These are phyloP conservation scores for Ogataea ganodermae DNA, from an alignment of 805 yeast species.

Conservation along the genomic window DNA sequence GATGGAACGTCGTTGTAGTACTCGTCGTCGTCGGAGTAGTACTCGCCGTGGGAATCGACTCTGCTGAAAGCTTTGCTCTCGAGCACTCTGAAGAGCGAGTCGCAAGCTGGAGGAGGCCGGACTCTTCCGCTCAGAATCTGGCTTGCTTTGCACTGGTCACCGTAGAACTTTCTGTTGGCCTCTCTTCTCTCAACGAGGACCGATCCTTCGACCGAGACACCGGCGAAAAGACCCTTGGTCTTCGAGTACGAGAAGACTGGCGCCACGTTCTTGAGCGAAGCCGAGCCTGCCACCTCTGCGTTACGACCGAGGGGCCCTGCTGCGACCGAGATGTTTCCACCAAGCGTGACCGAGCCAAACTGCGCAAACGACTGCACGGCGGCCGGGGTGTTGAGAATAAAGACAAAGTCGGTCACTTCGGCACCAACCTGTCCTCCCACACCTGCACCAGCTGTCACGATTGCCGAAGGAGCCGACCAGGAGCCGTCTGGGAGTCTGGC, in stretches of 20 bases:
- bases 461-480: constrained; percentile 98
- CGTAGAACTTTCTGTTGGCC: constrained; percentile 94
- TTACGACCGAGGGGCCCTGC: constrained; percentile 98
- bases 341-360: constrained; percentile 89
- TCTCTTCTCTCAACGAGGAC: constrained; percentile 96
- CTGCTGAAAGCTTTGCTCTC: constrained; percentile 78
- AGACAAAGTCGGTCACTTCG: constrained; percentile 93
- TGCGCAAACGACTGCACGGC: constrained; percentile 96
- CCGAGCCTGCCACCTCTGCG: constrained; percentile 97
- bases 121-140: constrained; percentile 80
- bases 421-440: constrained; percentile 98
- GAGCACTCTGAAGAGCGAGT: constrained; percentile 79
- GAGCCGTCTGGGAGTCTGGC: constrained; percentile 92
- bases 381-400: constrained; percentile 78
- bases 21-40: constrained; percentile 60
- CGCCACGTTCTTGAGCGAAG: constrained; percentile 81
- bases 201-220: constrained; percentile 95
- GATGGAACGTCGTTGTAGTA: constrained; percentile 78
- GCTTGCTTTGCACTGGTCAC: constrained; percentile 85
- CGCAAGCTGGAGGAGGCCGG: constrained; percentile 92
- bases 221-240: constrained; percentile 96
- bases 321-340: constrained; percentile 93
- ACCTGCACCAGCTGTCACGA: constrained; percentile 96
- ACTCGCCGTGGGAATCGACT: constrained; percentile 45
- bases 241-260: constrained; percentile 93